Conservation (phyloP, 2,329 filamentous ascomycete species). For the Neoascochyta sp. region DNA sequence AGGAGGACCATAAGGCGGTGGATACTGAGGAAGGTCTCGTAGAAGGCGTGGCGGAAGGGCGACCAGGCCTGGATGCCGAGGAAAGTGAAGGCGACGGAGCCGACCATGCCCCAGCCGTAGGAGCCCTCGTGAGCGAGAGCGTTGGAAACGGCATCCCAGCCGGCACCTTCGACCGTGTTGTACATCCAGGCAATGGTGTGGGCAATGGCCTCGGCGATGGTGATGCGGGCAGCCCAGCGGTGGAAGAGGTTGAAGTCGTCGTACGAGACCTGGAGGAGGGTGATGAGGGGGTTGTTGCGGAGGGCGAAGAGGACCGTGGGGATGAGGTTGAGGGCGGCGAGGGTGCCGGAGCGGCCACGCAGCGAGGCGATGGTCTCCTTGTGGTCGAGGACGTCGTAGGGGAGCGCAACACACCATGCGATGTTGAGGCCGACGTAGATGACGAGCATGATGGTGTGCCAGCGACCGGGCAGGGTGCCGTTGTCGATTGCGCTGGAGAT, state of each 20-base stretch:
- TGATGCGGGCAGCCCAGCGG: constrained; percentile 75
- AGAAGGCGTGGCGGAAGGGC: constrained; percentile 86
- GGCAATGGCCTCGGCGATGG: constrained; percentile 64
- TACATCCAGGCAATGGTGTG: constrained; percentile 72
- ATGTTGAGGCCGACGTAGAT: constrained; percentile 70
- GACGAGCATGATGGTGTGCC: constrained; percentile 67
- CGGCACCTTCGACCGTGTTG: constrained; percentile 59
- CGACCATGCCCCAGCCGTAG: constrained; percentile 61
- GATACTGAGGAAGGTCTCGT: constrained; percentile 88
- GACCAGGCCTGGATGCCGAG: constrained; percentile 70
- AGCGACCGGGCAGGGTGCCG: constrained; percentile 74
- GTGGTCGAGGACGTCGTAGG: constrained; percentile 51
- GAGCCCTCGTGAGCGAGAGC: constrained; percentile 59
- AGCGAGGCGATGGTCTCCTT: constrained; percentile 70
- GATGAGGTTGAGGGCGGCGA: constrained; percentile 87
- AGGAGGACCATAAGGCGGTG: constrained; percentile 74
- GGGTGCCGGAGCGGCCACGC: constrained; percentile 77
- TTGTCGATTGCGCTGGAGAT: constrained; percentile 65
- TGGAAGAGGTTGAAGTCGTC: constrained; percentile 94
- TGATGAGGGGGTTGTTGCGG: constrained; percentile 89
- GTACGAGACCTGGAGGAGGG: constrained; percentile 79
- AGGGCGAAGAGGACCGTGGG: constrained; percentile 84
- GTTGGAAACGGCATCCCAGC: constrained; percentile 56
- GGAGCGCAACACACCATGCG: constrained; percentile 69
- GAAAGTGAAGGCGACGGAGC: constrained; percentile 57